phyloP scores from a whole-genome alignment of 1,139 yeast genomes.

The Suhomyces coccinellae region DNA sequence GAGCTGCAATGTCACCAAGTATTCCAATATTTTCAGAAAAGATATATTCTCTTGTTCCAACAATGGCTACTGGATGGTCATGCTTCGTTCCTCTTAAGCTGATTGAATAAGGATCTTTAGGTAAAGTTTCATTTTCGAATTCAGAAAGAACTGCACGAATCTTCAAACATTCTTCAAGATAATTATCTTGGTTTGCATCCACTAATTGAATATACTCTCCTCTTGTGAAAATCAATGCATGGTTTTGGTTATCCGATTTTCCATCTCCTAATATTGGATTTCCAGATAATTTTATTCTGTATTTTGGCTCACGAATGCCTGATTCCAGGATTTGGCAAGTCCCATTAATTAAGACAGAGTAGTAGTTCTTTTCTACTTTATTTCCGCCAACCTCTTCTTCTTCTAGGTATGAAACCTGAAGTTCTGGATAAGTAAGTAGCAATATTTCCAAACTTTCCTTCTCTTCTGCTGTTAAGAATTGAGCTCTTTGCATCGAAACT shows the following conservation, averaged over 20 bases:
- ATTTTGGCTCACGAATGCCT: constrained; percentile 47
- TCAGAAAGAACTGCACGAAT: constrained; percentile 52
- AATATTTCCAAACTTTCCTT: constrained; percentile 55
- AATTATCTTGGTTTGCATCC: constrained; percentile 60
- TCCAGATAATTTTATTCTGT: constrained; percentile 49
- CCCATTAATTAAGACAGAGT: constrained; percentile 45
- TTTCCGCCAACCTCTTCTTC: constrained; percentile 30
- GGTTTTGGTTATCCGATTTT: constrained; percentile 57
- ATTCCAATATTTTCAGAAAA: constrained; percentile 86
- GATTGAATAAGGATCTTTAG: constrained; percentile 35
- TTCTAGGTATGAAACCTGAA: constrained; percentile 58
- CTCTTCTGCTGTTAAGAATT: constrained; percentile 53
- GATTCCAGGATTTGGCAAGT: constrained; percentile 38
- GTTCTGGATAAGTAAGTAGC: constrained; percentile 60
- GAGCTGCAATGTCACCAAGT: constrained; percentile 89
- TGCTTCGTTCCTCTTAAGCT: constrained; percentile 21
- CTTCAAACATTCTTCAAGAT: constrained; percentile 55
- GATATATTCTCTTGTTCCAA: constrained; percentile 87
- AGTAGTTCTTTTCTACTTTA: constrained; percentile 28
- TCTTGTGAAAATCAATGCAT: constrained; percentile 48
- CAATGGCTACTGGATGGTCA: constrained; percentile 66
- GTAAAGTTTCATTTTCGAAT: constrained; percentile 44
- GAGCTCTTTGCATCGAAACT: constrained; percentile 69
- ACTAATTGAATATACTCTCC: constrained; percentile 56
- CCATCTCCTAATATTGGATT: constrained; percentile 60